phyloP scores from a whole-genome alignment of 331 rosid genomes.

The Malus hybrid region DNA sequence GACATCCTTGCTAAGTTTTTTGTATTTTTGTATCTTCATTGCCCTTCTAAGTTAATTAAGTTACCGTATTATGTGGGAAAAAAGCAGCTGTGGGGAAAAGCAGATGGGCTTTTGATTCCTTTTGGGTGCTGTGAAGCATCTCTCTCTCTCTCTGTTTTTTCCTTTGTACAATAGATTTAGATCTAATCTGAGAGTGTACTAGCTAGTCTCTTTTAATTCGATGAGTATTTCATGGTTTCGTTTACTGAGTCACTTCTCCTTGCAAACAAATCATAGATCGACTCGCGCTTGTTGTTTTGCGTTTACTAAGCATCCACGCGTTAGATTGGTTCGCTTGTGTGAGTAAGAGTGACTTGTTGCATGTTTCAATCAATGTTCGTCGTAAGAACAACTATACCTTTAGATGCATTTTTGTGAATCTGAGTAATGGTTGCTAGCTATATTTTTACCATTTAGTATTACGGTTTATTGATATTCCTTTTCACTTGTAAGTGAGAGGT shows the following conservation, averaged over 20 bases:
- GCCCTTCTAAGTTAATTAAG: neutral
- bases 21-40: neutral
- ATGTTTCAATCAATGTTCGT: neutral
- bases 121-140: constrained; percentile 15
- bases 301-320: neutral
- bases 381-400: neutral
- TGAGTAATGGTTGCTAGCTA: neutral
- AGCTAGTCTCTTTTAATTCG: constrained; percentile 24
- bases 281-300: no score
- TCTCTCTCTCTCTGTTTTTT: neutral
- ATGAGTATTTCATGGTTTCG: neutral
- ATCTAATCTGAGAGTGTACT: constrained; percentile 16
- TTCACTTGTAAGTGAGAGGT: no score
- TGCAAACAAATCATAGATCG: neutral
- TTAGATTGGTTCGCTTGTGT: neutral
- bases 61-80: neutral
- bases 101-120: constrained; percentile 32
- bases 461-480: no score
- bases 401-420: neutral
- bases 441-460: no score
- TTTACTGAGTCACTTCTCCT: neutral
- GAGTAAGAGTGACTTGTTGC: neutral
- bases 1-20: constrained; percentile 14
- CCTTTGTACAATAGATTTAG: constrained; percentile 25
- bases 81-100: neutral